Percentiles rank a stretch among this genome's conserved stretches.
Evolutionary conservation across 1,139 yeast species (phyloP).

Genomic region (Lodderomyces elongisporus): DNA sequence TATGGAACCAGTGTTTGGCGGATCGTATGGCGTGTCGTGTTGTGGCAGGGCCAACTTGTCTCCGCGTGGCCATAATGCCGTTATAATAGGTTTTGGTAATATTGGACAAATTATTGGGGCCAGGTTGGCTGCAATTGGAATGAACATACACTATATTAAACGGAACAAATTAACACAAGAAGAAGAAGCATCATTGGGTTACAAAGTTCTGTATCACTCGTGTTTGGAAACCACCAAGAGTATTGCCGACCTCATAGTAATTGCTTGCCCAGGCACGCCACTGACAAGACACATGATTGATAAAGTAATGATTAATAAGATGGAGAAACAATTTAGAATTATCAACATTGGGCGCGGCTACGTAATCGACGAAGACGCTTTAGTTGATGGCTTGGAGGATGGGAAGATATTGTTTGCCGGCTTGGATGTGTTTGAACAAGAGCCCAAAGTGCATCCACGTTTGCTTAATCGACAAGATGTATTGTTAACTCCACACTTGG

Average conservation of each 20-base stretch:
- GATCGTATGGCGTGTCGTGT: slow-evolving; percentile 44
- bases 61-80: slow-evolving; percentile 57
- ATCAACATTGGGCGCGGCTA: slow-evolving; percentile 78
- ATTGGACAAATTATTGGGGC: slow-evolving; percentile 66
- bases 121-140: slow-evolving; percentile 55
- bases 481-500: slow-evolving; percentile 72
- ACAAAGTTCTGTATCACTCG: slow-evolving; percentile 39
- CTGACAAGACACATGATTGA: slow-evolving; percentile 57
- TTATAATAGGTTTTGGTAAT: slow-evolving; percentile 74
- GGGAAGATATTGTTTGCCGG: slow-evolving; percentile 75
- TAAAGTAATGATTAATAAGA: slow-evolving; percentile 39
- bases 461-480: slow-evolving; percentile 61
- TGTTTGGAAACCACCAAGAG: slow-evolving; percentile 29
- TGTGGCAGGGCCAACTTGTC: slow-evolving; percentile 33
- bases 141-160: slow-evolving; percentile 63
- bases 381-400: slow-evolving; percentile 58
- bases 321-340: slow-evolving; percentile 52
- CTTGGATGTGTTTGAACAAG: slow-evolving; percentile 72
- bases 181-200: slow-evolving; percentile 37
- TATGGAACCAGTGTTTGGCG: slow-evolving; percentile 25
- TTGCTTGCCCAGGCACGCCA: slow-evolving; percentile 65
- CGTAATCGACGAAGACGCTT: slow-evolving; percentile 67
- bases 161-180: slow-evolving; percentile 41
- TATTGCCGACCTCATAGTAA: slow-evolving; percentile 54
- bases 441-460: slow-evolving; percentile 53